Base-by-base conservation (phyloP, 768 basidiomycete species). In the Xerocomus spinulosus region DNA sequence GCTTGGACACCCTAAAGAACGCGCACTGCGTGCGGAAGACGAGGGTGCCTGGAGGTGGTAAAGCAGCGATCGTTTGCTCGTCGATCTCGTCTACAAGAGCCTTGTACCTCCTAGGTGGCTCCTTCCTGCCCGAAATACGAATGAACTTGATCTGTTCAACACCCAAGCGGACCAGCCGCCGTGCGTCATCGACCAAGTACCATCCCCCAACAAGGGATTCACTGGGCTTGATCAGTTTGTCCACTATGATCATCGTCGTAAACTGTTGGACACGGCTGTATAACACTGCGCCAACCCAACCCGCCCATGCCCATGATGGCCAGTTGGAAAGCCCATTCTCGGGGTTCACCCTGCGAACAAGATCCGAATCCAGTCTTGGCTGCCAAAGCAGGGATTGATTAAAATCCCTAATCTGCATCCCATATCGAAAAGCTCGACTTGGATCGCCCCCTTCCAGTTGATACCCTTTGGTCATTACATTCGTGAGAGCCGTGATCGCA, bases 291-390 rank as follows among this genome's bases (percentile, higher is more conserved):
- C 44, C 49, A 12, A 47, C 17, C 49, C 49, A 50, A 20, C 44
- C 49, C 15, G 32, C 17, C 49, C 49, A 50, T 14, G 44, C 24
- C 44, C 49, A 50, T 3, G 44, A 26, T 14, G 49, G 49, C 46
- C 46, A 50, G 5, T 10, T 3, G 5, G 26, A 18, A 10, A 5
- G 18, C 12, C 26, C 40, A 10, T 14, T 26, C 4, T 41, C 6
- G 9, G 26, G 26, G 17, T 13, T 15, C 18, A 33, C 20, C 29
- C 49, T 26, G 24, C 15, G 36, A n/a, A 20, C 36, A 12, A 28
- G 49, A 17, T 21, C 30, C 15, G 21, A 46, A 12, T 13, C 21
- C 36, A 12, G 25, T 20, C 18, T 7, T 32, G 36, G 24, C 8
- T 48, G 39, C 48, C 48, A 49, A 9, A 49, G 37, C 5, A 50